Percentiles rank a stretch among this genome's conserved stretches.
phyloP scores from a whole-genome alignment of 495 filamentous ascomycete genomes.

The Neurospora sp. region DNA sequence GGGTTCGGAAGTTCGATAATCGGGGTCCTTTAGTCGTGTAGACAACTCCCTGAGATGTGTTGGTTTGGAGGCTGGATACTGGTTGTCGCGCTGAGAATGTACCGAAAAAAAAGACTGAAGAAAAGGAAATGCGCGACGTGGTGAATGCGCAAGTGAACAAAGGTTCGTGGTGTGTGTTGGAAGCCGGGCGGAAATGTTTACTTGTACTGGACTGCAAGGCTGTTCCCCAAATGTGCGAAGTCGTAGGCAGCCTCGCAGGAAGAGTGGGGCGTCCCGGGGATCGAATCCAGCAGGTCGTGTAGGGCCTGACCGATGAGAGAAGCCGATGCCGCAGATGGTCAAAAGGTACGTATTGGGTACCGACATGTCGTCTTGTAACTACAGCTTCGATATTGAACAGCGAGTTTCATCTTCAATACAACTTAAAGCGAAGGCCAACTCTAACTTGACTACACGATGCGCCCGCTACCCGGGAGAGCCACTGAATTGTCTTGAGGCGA shows the following conservation, averaged over 20 bases:
- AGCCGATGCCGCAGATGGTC: not conserved
- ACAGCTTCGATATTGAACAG: not conserved
- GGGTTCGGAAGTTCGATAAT: not conserved
- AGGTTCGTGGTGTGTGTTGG: not conserved
- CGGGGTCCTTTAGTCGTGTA: not conserved
- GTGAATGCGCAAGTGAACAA: not conserved
- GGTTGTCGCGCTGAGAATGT: not conserved
- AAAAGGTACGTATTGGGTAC: not conserved
- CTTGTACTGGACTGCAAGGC: not conserved
- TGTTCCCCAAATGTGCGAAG: not conserved
- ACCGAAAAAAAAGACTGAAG: not conserved
- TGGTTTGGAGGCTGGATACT: not conserved
- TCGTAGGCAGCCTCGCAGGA: not conserved
- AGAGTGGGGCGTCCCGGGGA: not conserved
- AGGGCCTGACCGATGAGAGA: not conserved
- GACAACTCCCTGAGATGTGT: not conserved
- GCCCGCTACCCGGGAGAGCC: not conserved
- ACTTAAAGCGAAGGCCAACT: not conserved
- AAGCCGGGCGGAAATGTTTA: not conserved
- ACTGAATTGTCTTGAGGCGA: not conserved
- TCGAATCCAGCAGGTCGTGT: not conserved
- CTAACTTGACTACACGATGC: not conserved
- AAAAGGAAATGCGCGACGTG: not conserved
- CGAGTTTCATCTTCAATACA: not conserved
- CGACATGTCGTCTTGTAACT: not conserved